phyloP scores from a whole-genome alignment of 805 yeast genomes.

The Pichia kluyveri region DNA sequence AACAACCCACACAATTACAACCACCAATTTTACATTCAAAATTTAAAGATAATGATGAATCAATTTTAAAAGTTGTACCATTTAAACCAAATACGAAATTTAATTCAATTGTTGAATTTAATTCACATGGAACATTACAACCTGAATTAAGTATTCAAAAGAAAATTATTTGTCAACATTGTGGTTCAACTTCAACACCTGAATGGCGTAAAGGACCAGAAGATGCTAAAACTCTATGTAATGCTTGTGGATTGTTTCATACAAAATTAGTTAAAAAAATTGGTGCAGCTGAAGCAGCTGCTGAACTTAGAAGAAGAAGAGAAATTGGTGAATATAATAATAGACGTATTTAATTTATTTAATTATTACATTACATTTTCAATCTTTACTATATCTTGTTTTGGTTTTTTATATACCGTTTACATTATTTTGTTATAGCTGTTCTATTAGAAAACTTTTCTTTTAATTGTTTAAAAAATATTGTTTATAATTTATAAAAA shows the following conservation, averaged over 20 bases:
- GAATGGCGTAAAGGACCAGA: constrained; percentile 92
- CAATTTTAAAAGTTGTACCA: constrained; percentile 25
- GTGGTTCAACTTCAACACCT: constrained; percentile 70
- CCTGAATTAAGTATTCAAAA: constrained; percentile 27
- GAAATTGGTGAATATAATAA: constrained; percentile 23
- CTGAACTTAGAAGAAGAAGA: constrained; percentile 24
- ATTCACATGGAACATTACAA: constrained; percentile 27
- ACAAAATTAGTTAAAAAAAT: constrained; percentile 47
- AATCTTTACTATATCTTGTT: too few relatives aligned
- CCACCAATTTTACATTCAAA: too few relatives aligned
- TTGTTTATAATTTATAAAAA: too few relatives aligned
- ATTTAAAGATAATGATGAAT: constrained; percentile 16
- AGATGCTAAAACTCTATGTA: constrained; percentile 76
- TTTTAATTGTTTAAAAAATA: too few relatives aligned
- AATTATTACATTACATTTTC: too few relatives aligned
- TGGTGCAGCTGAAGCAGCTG: constrained; percentile 35
- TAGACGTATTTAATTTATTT: constrained; percentile 15
- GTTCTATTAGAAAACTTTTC: too few relatives aligned
- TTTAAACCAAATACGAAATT: constrained; percentile 14
- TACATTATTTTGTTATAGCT: too few relatives aligned
- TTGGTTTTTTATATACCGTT: too few relatives aligned
- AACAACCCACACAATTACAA: too few relatives aligned
- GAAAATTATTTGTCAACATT: constrained; percentile 46
- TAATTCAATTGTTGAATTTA: constrained; percentile 9
- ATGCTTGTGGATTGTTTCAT: constrained; percentile 83